Percentiles rank a stretch among this genome's conserved stretches.
Conservation (phyloP, 2,329 filamentous ascomycete genomes). For the Chrysoporthe deuterocubensis region DNA sequence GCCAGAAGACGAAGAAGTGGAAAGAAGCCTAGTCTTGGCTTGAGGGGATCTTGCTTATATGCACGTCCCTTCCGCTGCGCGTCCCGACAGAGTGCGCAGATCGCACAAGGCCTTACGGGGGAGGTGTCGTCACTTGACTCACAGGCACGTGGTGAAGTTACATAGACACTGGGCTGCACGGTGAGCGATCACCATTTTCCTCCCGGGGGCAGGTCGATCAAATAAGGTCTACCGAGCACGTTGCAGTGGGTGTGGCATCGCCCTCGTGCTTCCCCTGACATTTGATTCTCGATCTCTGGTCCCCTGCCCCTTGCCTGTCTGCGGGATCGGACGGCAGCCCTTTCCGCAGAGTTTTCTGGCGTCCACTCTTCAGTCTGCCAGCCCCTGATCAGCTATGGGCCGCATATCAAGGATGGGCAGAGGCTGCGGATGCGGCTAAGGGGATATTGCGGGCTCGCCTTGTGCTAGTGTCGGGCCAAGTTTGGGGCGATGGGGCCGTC, state of each 20-base stretch:
- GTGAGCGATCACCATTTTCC: neutral
- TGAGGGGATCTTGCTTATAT: constrained; percentile 3
- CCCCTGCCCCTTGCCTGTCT: neutral
- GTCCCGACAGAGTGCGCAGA: constrained; percentile 7
- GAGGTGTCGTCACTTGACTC: constrained; percentile 3
- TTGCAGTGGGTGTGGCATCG: neutral
- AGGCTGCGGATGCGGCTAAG: constrained; percentile 1
- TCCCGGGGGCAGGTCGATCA: constrained; percentile 2
- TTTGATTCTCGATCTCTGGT: neutral
- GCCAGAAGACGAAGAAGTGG: neutral
- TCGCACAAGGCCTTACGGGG: neutral
- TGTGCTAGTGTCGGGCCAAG: neutral
- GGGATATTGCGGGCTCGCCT: neutral
- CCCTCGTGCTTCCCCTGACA: constrained; percentile 1
- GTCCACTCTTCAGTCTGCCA: neutral
- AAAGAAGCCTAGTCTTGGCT: neutral
- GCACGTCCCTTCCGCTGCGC: neutral
- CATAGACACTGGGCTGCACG: neutral
- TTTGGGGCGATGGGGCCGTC: constrained; percentile 1
- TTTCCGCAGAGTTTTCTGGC: neutral
- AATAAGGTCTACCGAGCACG: constrained; percentile 10
- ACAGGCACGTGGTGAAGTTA: constrained; percentile 1
- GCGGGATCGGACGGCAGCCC: neutral
- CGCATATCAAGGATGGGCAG: neutral
- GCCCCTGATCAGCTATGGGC: neutral